A percentile compares a stretch with the other conserved stretches of the same genome.
These are phyloP conservation scores for Diutina catenulata DNA, from an alignment of 1,139 yeast species.

Conservation along the genomic window DNA sequence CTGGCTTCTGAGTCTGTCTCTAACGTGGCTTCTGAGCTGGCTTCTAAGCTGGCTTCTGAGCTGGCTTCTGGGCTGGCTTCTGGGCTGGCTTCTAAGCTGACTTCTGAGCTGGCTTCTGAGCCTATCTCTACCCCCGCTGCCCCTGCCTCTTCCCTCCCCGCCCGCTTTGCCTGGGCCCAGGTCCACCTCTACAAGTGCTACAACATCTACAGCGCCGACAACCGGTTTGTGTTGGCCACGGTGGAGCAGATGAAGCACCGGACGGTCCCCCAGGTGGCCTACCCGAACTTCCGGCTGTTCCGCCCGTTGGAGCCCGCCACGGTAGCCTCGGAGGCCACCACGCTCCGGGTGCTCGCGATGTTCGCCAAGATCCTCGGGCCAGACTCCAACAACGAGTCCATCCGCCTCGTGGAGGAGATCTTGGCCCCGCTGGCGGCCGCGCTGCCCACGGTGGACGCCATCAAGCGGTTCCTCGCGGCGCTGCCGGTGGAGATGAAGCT, in stretches of 20 bases:
- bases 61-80: no score
- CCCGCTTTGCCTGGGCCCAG: constrained; percentile 1
- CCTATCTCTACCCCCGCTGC: no score
- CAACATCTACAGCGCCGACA: constrained; percentile 1
- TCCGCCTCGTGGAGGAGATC: not conserved
- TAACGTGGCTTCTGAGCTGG: no score
- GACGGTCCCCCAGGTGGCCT: not conserved
- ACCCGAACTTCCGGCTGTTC: not conserved
- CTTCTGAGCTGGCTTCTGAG: no score
- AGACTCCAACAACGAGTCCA: not conserved
- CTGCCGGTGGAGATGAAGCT: constrained; percentile 61
- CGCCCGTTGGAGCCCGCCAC: not conserved
- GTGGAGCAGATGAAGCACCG: not conserved
- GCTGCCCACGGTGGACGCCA: constrained; percentile 3
- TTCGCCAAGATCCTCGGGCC: constrained; percentile 7
- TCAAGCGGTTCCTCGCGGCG: constrained; percentile 22
- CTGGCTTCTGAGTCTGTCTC: no score
- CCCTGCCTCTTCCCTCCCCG: no score
- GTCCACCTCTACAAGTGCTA: not conserved
- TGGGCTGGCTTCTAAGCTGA: no score
- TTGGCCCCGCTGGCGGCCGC: not conserved
- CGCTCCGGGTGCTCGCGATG: not conserved
- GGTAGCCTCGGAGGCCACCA: constrained; percentile 21
- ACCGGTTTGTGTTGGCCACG: not conserved
- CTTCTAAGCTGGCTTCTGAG: no score